Evolutionary conservation across 2,329 filamentous ascomycete species (phyloP).

Genomic region (Emmonsiellopsis sp.): DNA sequence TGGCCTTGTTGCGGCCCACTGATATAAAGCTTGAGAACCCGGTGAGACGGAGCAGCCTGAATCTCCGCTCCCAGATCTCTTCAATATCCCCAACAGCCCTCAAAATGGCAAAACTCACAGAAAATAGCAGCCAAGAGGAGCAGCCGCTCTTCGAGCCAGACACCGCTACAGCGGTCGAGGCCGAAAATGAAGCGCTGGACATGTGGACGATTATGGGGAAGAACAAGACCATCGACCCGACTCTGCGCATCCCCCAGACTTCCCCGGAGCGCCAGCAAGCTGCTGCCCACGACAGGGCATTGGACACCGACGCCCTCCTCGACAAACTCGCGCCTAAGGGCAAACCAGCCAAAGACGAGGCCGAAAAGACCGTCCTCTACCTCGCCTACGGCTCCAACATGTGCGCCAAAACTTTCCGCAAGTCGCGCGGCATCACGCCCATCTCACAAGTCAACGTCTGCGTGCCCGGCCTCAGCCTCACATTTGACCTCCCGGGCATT

Average conservation of each 20-base stretch:
- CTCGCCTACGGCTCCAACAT: conserved; percentile 92
- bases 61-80: background rate
- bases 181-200: background rate
- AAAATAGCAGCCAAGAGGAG: background rate
- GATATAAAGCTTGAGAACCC: no score
- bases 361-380: conserved; percentile 56
- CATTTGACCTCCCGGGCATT: conserved; percentile 76
- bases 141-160: background rate
- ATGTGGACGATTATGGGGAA: background rate
- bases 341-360: conserved; percentile 1
- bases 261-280: conserved; percentile 15
- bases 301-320: conserved; percentile 18
- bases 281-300: conserved; percentile 16
- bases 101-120: background rate
- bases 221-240: background rate
- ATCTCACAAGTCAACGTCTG: conserved; percentile 73
- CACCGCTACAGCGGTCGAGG: background rate
- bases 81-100: no score
- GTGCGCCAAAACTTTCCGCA: conserved; percentile 67
- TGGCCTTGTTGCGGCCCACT: no score
- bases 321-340: conserved; percentile 13
- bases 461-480: conserved; percentile 67
- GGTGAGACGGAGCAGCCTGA: background rate
- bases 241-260: conserved; percentile 12
- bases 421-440: conserved; percentile 68